A percentile compares a stretch with the other conserved stretches of the same genome.
Evolutionary conservation across 345 rosid species (phyloP).

Genomic region (Pistacia atlantica): DNA sequence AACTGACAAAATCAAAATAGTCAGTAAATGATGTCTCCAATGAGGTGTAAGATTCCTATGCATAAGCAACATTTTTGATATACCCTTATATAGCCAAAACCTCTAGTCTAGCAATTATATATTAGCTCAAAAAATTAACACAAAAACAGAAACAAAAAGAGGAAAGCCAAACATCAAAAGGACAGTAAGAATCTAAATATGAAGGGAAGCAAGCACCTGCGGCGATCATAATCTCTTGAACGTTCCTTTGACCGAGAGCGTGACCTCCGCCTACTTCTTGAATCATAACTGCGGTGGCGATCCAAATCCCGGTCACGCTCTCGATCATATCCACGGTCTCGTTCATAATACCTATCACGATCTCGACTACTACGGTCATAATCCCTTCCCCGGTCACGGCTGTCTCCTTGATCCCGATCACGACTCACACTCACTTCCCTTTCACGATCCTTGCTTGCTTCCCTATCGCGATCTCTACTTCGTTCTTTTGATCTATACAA

Average conservation of each 20-base stretch:
- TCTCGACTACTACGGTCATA: slow-evolving; percentile 88
- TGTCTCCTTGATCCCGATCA: slow-evolving; percentile 67
- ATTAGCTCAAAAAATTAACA: not conserved
- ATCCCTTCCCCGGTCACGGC: slow-evolving; percentile 82
- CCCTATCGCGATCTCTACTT: slow-evolving; percentile 43
- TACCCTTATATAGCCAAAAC: not conserved
- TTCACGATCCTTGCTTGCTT: slow-evolving; percentile 42
- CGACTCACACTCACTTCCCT: slow-evolving; percentile 69
- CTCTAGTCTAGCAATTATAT: not conserved
- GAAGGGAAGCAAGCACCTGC: slow-evolving; percentile 49
- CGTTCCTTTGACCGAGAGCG: slow-evolving; percentile 84
- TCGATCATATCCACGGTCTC: slow-evolving; percentile 64
- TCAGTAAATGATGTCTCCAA: not conserved
- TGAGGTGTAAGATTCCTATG: not conserved
- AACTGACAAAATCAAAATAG: not conserved
- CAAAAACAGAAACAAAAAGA: not conserved
- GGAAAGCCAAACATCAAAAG: not conserved
- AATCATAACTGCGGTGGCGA: slow-evolving; percentile 74
- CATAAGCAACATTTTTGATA: not conserved
- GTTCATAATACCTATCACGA: slow-evolving; percentile 75
- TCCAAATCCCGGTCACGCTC: slow-evolving; percentile 70
- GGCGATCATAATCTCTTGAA: slow-evolving; percentile 80
- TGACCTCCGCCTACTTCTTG: slow-evolving; percentile 76
- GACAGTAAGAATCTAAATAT: not conserved
- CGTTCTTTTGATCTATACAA: slow-evolving; percentile 73